A percentile compares a stretch with the other conserved stretches of the same genome.
Conservation (phyloP, 116 monocot species). For the Phalaenopsis hybrid region DNA sequence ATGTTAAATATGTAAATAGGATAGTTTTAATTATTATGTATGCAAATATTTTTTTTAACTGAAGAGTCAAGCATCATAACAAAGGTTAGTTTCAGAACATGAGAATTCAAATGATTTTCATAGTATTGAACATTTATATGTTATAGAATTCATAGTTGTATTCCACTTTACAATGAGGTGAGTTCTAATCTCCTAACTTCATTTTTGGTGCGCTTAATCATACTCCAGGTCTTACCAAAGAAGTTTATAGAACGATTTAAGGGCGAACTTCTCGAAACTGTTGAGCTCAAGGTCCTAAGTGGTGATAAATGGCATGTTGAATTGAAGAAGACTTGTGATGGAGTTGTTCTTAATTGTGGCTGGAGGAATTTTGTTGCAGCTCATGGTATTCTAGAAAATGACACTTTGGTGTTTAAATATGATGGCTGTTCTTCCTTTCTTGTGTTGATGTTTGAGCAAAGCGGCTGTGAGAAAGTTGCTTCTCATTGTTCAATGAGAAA, state of each 20-base stretch:
- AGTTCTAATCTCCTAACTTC: background rate
- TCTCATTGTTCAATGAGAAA: background rate
- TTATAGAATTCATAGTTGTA: too few species aligned
- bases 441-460: conserved; percentile 14
- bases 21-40: background rate
- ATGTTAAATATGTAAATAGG: too few species aligned
- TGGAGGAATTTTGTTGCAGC: conserved; percentile 15
- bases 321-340: background rate
- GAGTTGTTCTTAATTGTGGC: background rate
- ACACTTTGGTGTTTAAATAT: conserved; percentile 15
- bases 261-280: background rate
- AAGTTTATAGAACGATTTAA: conserved; percentile 4
- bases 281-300: conserved; percentile 13
- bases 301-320: conserved; percentile 9
- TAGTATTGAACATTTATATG: background rate
- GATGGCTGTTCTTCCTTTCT: conserved; percentile 6
- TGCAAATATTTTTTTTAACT: background rate
- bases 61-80: background rate
- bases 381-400: conserved; percentile 9
- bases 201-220: background rate
- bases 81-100: background rate
- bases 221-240: conserved; percentile 9
- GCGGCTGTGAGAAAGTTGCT: conserved; percentile 18
- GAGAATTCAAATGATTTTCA: background rate
- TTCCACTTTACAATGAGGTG: background rate